Conservation (phyloP, 805 yeast species). For the Cyberlindnera nakhonratchasimensis region DNA sequence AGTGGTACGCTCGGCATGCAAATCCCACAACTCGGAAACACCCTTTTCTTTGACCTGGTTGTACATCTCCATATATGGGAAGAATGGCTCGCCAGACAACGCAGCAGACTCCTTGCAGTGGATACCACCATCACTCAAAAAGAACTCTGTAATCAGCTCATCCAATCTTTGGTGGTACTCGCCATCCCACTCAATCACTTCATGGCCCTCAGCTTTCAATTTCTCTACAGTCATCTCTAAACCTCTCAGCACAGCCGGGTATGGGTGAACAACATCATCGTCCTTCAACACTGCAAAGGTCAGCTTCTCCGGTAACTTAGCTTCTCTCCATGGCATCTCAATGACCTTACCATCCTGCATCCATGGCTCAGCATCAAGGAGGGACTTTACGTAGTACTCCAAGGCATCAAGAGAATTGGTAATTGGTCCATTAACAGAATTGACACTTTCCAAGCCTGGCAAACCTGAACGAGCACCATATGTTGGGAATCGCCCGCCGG, state of each 20-base stretch:
- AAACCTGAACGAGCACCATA: constrained; percentile 24
- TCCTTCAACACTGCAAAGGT: constrained; percentile 39
- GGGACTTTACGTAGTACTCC: constrained; percentile 31
- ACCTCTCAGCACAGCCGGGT: constrained; percentile 48
- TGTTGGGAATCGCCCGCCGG: constrained; percentile 42
- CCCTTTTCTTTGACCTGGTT: constrained; percentile 32
- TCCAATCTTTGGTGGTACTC: constrained; percentile 35
- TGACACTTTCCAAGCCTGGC: constrained; percentile 32
- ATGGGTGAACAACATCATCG: constrained; percentile 45
- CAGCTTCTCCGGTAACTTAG: constrained; percentile 35
- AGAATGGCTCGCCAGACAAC: constrained; percentile 43
- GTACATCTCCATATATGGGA: constrained; percentile 40
- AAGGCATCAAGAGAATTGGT: constrained; percentile 37
- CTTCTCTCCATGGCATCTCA: constrained; percentile 41
- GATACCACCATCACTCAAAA: constrained; percentile 36
- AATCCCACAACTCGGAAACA: constrained; percentile 40
- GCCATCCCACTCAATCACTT: constrained; percentile 47
- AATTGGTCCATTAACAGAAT: constrained; percentile 48
- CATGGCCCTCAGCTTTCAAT: constrained; percentile 44
- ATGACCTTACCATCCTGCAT: constrained; percentile 38
- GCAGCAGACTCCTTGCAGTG: constrained; percentile 34
- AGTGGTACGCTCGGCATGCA: constrained; percentile 38
- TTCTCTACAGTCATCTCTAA: constrained; percentile 32
- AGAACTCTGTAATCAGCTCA: constrained; percentile 35
- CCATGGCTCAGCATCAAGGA: constrained; percentile 40